Conservation (phyloP, 2,329 filamentous ascomycete genomes). For the Paecilomyces formosus region DNA sequence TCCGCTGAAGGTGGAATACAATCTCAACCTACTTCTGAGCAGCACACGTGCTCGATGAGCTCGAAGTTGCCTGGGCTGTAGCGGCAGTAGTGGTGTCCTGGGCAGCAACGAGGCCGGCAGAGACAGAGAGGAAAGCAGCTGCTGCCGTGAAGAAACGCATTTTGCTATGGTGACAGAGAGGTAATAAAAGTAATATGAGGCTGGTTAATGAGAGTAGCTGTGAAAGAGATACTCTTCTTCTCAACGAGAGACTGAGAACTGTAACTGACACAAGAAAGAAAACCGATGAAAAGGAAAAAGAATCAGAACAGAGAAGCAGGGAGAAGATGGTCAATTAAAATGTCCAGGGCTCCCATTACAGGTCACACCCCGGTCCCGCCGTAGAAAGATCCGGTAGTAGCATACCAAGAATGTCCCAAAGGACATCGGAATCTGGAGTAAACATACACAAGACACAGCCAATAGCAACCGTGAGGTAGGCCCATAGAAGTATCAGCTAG, state of each 20-base stretch:
- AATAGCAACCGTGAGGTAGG: neutral
- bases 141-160: slow-evolving; percentile 8
- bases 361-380: neutral
- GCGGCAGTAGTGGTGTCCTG: slow-evolving; percentile 1
- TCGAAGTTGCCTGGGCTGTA: neutral
- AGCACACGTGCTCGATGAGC: slow-evolving; percentile 5
- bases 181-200: neutral
- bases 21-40: slow-evolving; percentile 11
- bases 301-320: neutral
- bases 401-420: neutral
- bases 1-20: neutral
- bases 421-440: neutral
- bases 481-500: neutral
- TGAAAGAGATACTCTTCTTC: neutral
- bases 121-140: slow-evolving; percentile 7
- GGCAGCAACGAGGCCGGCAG: slow-evolving; percentile 8
- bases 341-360: neutral
- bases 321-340: neutral
- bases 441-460: neutral
- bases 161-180: neutral
- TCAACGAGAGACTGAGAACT: neutral
- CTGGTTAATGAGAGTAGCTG: neutral
- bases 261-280: neutral
- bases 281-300: neutral
- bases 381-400: neutral